A percentile compares a stretch with the other conserved stretches of the same genome.
These are phyloP conservation scores for Tolypocladium endophyticum DNA, from an alignment of 2,329 filamentous ascomycete species.

Conservation along the genomic window DNA sequence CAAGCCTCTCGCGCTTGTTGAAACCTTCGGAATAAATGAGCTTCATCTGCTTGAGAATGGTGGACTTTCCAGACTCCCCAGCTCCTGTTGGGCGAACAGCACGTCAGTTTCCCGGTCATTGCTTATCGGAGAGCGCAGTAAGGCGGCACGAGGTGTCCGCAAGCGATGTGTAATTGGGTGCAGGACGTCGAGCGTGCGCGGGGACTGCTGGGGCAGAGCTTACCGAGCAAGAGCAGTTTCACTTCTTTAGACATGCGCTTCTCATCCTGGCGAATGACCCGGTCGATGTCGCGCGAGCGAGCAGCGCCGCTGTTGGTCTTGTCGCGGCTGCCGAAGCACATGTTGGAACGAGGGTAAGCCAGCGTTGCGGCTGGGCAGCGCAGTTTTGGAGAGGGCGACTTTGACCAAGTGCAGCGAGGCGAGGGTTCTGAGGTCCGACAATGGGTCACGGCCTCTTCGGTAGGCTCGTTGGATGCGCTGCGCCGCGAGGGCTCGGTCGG, in stretches of 20 bases:
- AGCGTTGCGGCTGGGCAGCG: neutral
- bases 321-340: constrained; percentile 55
- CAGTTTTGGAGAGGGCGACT: neutral
- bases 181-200: neutral
- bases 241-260: constrained; percentile 80
- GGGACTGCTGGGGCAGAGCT: neutral
- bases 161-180: neutral
- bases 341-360: constrained; percentile 15
- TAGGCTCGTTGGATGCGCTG: neutral
- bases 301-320: constrained; percentile 36
- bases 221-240: constrained; percentile 80
- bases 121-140: neutral
- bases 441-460: neutral
- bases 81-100: neutral
- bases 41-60: constrained; percentile 49
- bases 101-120: neutral
- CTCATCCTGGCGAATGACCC: constrained; percentile 74
- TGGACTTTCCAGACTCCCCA: constrained; percentile 6
- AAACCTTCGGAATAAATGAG: constrained; percentile 93
- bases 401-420: neutral
- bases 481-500: neutral
- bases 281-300: constrained; percentile 72
- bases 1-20: constrained; percentile 76
- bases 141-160: neutral
- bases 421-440: neutral